These are phyloP conservation scores for Cryptococcus neoformans DNA, from an alignment of 1,284 basidiomycete genomes.

Conservation along the genomic window DNA sequence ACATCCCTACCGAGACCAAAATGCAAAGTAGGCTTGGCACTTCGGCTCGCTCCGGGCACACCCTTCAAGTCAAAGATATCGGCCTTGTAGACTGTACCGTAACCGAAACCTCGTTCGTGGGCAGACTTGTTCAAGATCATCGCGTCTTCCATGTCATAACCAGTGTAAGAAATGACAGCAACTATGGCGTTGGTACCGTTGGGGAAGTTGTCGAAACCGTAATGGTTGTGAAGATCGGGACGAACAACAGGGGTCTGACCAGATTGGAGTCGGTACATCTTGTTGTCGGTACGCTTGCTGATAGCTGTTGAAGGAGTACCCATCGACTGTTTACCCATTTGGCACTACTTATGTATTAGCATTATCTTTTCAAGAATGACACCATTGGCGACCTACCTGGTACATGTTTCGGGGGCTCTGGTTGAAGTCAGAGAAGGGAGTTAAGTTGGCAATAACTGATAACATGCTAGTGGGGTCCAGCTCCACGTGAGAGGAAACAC, in stretches of 20 bases:
- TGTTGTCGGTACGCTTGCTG: slow-evolving; percentile 94
- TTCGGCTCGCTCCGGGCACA: slow-evolving; percentile 62
- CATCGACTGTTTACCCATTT: slow-evolving; percentile 99
- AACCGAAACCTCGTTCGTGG: slow-evolving; percentile 96
- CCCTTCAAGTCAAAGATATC: slow-evolving; percentile 89
- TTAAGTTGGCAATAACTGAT: slow-evolving; percentile 65
- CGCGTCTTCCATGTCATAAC: slow-evolving; percentile 99
- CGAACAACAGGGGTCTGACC: slow-evolving; percentile 96
- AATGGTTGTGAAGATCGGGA: slow-evolving; percentile 87
- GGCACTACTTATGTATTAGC: slow-evolving; percentile 36
- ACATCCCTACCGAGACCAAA: slow-evolving; percentile 86
- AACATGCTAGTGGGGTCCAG: slow-evolving; percentile 93
- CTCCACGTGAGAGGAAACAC: slow-evolving; percentile 86
- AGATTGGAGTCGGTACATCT: slow-evolving; percentile 92
- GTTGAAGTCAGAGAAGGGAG: slow-evolving; percentile 88
- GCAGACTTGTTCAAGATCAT: slow-evolving; percentile 99
- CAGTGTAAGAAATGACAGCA: slow-evolving; percentile 99
- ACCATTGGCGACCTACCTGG: slow-evolving; percentile 54
- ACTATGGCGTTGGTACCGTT: slow-evolving; percentile 98
- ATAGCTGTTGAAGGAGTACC: slow-evolving; percentile 93
- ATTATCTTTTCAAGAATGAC: neutral
- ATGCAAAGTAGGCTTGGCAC: slow-evolving; percentile 61
- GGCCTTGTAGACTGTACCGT: slow-evolving; percentile 96
- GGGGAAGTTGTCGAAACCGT: slow-evolving; percentile 98
- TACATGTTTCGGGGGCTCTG: slow-evolving; percentile 63